Conservation (phyloP, 2,329 filamentous ascomycete species). For the Sporothrix sp. region DNA sequence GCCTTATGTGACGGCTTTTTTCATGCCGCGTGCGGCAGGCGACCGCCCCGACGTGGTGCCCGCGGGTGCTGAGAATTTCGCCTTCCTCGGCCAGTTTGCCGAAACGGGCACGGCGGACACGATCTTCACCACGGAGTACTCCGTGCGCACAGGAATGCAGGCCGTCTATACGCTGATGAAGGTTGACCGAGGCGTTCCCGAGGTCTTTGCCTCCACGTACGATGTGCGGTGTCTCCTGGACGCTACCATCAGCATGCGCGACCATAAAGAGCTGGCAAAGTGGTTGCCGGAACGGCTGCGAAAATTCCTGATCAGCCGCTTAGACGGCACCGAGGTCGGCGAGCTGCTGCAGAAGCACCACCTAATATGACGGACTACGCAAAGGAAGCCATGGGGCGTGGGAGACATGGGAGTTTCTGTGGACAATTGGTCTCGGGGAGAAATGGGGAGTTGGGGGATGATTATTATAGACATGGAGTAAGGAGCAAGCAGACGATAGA, state of each 20-base stretch:
- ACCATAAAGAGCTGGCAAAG: constrained; percentile 18
- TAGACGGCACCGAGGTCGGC: constrained; percentile 17
- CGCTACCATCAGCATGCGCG: constrained; percentile 17
- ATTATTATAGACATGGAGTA: neutral
- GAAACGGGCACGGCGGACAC: constrained; percentile 29
- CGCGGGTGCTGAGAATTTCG: constrained; percentile 28
- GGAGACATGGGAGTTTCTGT: neutral
- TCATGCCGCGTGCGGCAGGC: constrained; percentile 26
- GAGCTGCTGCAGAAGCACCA: constrained; percentile 17
- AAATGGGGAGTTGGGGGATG: neutral
- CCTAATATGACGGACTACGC: constrained; percentile 6
- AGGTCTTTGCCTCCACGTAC: constrained; percentile 24
- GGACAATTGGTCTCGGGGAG: neutral
- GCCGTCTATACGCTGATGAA: constrained; percentile 25
- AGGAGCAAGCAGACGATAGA: no score
- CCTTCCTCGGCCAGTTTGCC: constrained; percentile 32
- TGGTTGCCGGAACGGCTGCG: constrained; percentile 18
- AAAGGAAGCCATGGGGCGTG: neutral
- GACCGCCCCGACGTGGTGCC: constrained; percentile 33
- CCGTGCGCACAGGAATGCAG: constrained; percentile 27
- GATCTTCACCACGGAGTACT: constrained; percentile 32
- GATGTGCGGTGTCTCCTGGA: constrained; percentile 21
- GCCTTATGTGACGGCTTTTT: constrained; percentile 30
- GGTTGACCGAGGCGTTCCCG: constrained; percentile 22
- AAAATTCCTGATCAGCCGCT: constrained; percentile 10